Evolutionary conservation across 2,329 filamentous ascomycete species (phyloP).

Genomic region (Cercospora berteroae): DNA sequence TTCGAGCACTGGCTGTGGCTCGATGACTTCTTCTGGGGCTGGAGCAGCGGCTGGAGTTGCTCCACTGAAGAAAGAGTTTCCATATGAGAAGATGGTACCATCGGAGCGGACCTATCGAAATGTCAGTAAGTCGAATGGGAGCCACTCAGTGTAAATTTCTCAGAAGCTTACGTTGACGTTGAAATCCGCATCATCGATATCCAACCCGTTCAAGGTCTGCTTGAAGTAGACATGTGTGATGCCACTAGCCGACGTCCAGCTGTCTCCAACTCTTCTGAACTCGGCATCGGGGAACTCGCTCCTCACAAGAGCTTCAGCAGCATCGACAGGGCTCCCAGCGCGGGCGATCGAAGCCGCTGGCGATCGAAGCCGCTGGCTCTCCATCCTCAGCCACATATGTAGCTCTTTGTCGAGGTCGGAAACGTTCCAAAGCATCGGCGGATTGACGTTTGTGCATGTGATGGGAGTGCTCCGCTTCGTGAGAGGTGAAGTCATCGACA

Average conservation of each 20-base stretch:
- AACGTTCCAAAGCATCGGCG: slow-evolving; percentile 10
- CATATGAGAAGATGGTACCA: slow-evolving; percentile 58
- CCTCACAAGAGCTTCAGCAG: slow-evolving; percentile 38
- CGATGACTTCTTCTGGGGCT: slow-evolving; percentile 43
- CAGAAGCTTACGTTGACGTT: slow-evolving; percentile 57
- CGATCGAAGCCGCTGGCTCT: slow-evolving; percentile 3
- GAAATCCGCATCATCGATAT: slow-evolving; percentile 61
- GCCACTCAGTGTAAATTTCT: background rate
- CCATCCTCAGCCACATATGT: slow-evolving; percentile 18
- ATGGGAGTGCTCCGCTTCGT: background rate
- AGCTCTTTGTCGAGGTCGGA: slow-evolving; percentile 20
- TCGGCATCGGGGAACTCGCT: slow-evolving; percentile 37
- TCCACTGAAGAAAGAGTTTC: slow-evolving; percentile 52
- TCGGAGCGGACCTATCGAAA: slow-evolving; percentile 48
- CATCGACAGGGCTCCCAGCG: slow-evolving; percentile 31
- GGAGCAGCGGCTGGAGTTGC: slow-evolving; percentile 43
- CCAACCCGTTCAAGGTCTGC: slow-evolving; percentile 58
- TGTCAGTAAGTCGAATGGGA: background rate
- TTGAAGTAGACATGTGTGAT: slow-evolving; percentile 60
- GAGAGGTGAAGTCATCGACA: slow-evolving; percentile 7
- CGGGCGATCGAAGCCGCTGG: background rate
- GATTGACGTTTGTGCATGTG: slow-evolving; percentile 13
- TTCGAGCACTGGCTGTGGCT: slow-evolving; percentile 47
- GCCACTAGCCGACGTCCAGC: slow-evolving; percentile 56
- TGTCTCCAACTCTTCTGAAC: slow-evolving; percentile 55